Conservation (phyloP, 148 eudicot species). For the Persicaria maculosa region DNA sequence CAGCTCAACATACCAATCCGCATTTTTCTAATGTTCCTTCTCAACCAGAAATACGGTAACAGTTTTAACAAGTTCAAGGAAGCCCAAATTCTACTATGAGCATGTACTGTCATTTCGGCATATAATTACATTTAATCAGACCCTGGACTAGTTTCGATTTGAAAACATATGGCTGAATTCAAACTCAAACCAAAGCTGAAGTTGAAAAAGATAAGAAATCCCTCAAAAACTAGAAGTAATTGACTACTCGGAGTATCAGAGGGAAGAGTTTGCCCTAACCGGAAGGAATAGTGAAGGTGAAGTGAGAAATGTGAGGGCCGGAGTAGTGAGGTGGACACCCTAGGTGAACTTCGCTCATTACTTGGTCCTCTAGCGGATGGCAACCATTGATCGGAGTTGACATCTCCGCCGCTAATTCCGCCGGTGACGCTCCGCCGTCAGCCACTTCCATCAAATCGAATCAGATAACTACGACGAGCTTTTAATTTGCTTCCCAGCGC, state of each 20-base stretch:
- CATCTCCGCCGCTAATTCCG: conserved; percentile 7
- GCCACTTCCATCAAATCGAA: neutral
- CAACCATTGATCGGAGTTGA: conserved; percentile 11
- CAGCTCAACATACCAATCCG: neutral
- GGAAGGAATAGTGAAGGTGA: conserved; percentile 48
- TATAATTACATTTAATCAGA: neutral
- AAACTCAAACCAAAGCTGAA: neutral
- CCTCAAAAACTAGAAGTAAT: neutral
- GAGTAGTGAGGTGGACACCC: conserved; percentile 68
- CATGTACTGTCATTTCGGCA: neutral
- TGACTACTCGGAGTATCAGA: neutral
- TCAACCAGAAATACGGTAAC: neutral
- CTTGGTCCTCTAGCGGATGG: conserved; percentile 30
- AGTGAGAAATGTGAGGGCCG: conserved; percentile 57
- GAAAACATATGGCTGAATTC: neutral
- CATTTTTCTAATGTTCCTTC: neutral
- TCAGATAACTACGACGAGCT: neutral
- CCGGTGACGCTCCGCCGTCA: neutral
- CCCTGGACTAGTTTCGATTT: neutral
- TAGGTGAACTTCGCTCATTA: conserved; percentile 95
- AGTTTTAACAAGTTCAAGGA: neutral
- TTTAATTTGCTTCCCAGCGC: no score
- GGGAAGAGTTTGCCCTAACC: conserved; percentile 19
- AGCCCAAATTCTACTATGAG: neutral
- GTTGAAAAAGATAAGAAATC: neutral